phyloP scores from a whole-genome alignment of 768 basidiomycete species.

The Harrya chromipes region DNA sequence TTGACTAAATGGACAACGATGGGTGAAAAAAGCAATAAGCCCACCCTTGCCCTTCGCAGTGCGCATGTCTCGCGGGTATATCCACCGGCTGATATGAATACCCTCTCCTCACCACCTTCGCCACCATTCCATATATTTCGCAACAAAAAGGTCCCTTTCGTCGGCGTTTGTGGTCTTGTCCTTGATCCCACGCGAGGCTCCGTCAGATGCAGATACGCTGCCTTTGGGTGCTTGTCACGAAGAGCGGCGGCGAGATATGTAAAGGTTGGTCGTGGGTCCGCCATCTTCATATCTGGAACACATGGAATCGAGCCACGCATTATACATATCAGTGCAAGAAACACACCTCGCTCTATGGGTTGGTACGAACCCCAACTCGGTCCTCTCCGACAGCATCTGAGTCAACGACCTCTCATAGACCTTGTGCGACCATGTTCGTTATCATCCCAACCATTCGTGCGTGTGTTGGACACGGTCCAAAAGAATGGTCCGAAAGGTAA shows the following conservation, averaged over 20 bases:
- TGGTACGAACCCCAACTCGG: slow-evolving; percentile 50
- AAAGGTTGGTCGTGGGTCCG: slow-evolving; percentile 48
- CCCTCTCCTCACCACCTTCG: slow-evolving; percentile 1
- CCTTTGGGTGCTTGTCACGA: slow-evolving; percentile 25
- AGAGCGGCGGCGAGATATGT: slow-evolving; percentile 30
- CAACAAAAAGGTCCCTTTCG: slow-evolving; percentile 27
- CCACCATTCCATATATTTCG: slow-evolving; percentile 23
- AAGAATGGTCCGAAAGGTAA: no score
- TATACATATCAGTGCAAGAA: not conserved
- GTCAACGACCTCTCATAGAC: no score
- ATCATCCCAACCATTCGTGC: slow-evolving; percentile 69
- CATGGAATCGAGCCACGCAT: not conserved
- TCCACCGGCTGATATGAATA: slow-evolving; percentile 42
- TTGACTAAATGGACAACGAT: not conserved
- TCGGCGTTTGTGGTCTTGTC: slow-evolving; percentile 1
- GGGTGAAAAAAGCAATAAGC: not conserved
- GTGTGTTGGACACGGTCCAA: slow-evolving; percentile 53
- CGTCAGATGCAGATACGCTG: slow-evolving; percentile 43
- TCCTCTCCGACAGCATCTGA: slow-evolving; percentile 53
- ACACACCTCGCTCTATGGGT: slow-evolving; percentile 39
- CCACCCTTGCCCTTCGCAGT: not conserved
- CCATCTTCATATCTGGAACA: slow-evolving; percentile 48
- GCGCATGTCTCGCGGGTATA: slow-evolving; percentile 38
- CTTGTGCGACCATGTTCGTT: slow-evolving; percentile 55
- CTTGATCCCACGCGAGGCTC: slow-evolving; percentile 27